A percentile compares a stretch with the other conserved stretches of the same genome.
Evolutionary conservation across 768 basidiomycete species (phyloP).

Genomic region (Amanita phalloides): DNA sequence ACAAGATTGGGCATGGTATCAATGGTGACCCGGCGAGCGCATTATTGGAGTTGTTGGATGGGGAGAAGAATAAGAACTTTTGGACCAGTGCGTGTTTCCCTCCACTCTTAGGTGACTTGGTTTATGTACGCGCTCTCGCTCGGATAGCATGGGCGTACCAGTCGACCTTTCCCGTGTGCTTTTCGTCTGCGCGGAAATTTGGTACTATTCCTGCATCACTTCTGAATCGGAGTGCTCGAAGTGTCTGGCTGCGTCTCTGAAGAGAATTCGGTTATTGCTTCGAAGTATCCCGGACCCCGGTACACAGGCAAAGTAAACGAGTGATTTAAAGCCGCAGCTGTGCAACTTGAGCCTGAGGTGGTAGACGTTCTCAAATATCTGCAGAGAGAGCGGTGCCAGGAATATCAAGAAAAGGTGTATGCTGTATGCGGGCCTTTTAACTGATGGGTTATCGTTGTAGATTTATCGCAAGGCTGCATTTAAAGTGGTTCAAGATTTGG

Average conservation of each 20-base stretch:
- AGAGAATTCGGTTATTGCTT: conserved; percentile 84
- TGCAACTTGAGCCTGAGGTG: conserved; percentile 62
- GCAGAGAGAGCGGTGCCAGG: conserved; percentile 92
- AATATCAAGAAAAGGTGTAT: conserved; percentile 94
- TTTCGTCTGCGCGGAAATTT: conserved; percentile 94
- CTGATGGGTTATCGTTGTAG: conserved; percentile 26
- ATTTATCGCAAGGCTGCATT: conserved; percentile 95
- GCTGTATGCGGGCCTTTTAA: no score
- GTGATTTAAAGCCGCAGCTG: conserved; percentile 80
- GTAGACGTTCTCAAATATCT: conserved; percentile 87
- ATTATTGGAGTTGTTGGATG: conserved; percentile 86
- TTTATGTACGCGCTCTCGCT: conserved; percentile 6
- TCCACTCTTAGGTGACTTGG: neutral
- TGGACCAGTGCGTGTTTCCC: conserved; percentile 65
- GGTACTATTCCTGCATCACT: conserved; percentile 92
- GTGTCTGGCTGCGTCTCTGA: conserved; percentile 92
- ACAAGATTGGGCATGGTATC: conserved; percentile 80
- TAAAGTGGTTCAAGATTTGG: conserved; percentile 83
- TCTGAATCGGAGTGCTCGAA: conserved; percentile 88
- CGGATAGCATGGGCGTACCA: conserved; percentile 82
- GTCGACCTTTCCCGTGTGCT: conserved; percentile 93
- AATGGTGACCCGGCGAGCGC: conserved; percentile 93
- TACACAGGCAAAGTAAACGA: conserved; percentile 88
- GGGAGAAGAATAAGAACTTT: conserved; percentile 92
- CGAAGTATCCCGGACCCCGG: conserved; percentile 79